Base-by-base conservation (phyloP, 192 early-diverging fungal genomes). In the Backusella circina region DNA sequence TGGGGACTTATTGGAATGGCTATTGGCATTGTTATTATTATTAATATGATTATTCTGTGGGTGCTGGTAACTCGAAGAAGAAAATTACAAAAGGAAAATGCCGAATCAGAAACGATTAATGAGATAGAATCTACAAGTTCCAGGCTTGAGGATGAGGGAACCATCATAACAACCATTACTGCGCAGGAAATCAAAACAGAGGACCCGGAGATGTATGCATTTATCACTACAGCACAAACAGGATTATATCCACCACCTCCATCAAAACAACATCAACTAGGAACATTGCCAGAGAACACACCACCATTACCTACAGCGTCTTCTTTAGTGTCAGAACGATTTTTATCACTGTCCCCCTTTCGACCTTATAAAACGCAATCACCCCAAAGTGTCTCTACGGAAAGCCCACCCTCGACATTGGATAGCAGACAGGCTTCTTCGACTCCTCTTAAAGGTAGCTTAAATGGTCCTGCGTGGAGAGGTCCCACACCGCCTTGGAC, bases 401-500 rank as follows among this genome's bases (percentile, higher is more conserved):
- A 26, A 61, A 61, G 23, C 12, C 23, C 54, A 61, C 54, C 21
- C 10, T 61, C 54, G 1, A 61, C 54, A 28, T 61, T 61, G 54
- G 54, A 61, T 28, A 61, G 54, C 28, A 7, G 54, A 4, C 54
- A 61, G 13, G 26, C 54, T 28, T 2, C 23, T 13, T 57, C 51
- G 7, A 61, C 23, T 2, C 54, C 21, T 61, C 26, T 61, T 61
- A 21, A 61, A 61, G 54, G 54, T 61, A 61, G 54, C 26, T 0
- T 61, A 1, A 61, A 61, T 28, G 54, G 54, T 28, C 28, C 54
- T 61, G 26, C 12, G 31, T 70, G 41, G 39, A 38, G 69, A 44
- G 68, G 68, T 2, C 68, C 68, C 5, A 70, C 68, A 6, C 68
- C 68, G 28, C 68, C 68, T 41, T 70, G 36, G 38, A 70, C 68